Evolutionary conservation across 177 flowering plant genomes (phyloP).

Genomic region (Telopea speciosissima): DNA sequence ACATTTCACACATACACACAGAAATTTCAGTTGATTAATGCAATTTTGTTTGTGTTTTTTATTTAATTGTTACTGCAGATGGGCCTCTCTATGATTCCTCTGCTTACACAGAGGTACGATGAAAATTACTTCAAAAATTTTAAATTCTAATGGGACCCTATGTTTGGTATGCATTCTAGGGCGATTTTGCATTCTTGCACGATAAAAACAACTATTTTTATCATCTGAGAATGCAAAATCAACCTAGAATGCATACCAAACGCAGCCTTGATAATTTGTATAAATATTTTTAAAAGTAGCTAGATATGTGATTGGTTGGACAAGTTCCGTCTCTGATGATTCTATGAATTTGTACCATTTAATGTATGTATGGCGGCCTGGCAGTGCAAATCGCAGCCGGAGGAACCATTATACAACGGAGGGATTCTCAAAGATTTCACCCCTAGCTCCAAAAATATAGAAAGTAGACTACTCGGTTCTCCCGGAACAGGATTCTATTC

Average conservation of each 20-base stretch:
- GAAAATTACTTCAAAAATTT: too few relatives aligned
- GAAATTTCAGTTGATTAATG: neutral
- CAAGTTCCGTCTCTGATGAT: too few relatives aligned
- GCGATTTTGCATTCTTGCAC: too few relatives aligned
- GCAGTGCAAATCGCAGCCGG: constrained; percentile 68
- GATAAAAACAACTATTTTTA: too few relatives aligned
- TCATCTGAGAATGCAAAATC: too few relatives aligned
- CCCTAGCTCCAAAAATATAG: neutral
- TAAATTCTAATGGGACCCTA: too few relatives aligned
- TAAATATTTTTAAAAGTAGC: too few relatives aligned
- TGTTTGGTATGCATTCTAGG: too few relatives aligned
- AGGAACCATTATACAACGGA: constrained; percentile 70
- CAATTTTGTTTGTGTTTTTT: neutral
- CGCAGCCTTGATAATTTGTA: neutral
- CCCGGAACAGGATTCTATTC: constrained; percentile 16
- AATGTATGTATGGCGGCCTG: neutral
- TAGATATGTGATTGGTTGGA: too few relatives aligned
- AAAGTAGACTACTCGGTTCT: neutral
- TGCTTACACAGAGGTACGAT: constrained; percentile 54
- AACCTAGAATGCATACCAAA: too few relatives aligned
- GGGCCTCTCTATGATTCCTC: constrained; percentile 51
- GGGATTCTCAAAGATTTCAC: constrained; percentile 44
- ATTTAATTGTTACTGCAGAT: constrained; percentile 25
- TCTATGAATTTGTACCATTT: too few relatives aligned
- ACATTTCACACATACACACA: neutral